Evolutionary conservation across 2,329 filamentous ascomycete genomes (phyloP), one percentile per base, ranked within the genome.

Genomic region (Trichoderma sp.): DNA sequence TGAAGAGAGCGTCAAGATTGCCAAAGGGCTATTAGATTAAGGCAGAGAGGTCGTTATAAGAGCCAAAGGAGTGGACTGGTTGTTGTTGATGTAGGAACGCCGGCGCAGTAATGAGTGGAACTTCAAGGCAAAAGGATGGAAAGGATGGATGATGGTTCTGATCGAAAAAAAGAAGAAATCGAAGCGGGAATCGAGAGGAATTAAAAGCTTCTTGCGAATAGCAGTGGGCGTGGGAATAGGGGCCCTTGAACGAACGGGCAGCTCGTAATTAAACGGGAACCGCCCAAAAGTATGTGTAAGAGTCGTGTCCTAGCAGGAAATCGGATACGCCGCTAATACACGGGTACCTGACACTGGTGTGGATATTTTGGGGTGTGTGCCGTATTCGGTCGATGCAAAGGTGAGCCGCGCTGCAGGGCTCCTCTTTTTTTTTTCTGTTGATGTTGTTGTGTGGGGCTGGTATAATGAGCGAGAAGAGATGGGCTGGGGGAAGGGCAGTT

Each of bases 271-370:
- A 66, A 66, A 58, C 53, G 63, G 31, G 59, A 60, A 47, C 49
- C 37, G 40, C 31, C 40, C 8, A 3, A 43, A 58, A 58, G 55
- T 58, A 58, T 58, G 52, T n/a, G 55, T n/a, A 35, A 57, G 37
- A 69, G 64, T 59, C 53, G 33, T 65, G 35, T 55, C 31, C 43
- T 55, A 19, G 33, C 40, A 53, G 47, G 40, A 24, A 68, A 61
- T 67, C 68, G 58, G 63, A 55, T 67, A 62, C 40, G 68, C 68
- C 63, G 63, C 65, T 52, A 70, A 55, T 70, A 66, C 63, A 73
- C 73, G 72, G 71, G 72, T 71, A 73, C 73, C 74, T 74, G 72
- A 69, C 70, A 64, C 70, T 71, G 70, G 70, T 66, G 64, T 47
- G 63, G 47, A 60, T 67, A 70, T 53, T 8, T 43, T 49, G 47